These are phyloP conservation scores for Camellia sinensis DNA, from an alignment of 148 eudicot genomes.

Conservation along the genomic window DNA sequence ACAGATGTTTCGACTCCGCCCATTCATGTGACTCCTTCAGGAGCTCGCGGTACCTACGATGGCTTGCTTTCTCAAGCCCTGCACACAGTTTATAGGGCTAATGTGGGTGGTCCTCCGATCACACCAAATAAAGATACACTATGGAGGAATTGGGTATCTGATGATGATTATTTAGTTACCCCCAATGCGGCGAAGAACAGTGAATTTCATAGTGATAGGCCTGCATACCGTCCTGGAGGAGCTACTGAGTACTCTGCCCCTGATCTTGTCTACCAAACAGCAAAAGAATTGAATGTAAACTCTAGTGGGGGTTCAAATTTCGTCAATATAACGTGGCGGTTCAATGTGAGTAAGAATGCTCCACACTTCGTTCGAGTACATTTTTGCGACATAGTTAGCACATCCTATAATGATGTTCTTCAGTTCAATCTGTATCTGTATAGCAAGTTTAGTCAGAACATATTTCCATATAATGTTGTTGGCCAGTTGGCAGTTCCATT, in stretches of 20 bases:
- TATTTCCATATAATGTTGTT: not conserved
- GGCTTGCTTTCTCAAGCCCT: constrained; percentile 10
- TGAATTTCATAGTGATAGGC: not conserved
- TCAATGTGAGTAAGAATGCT: constrained; percentile 21
- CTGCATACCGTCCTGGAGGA: not conserved
- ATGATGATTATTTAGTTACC: constrained; percentile 5
- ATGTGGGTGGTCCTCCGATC: constrained; percentile 23
- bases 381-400: constrained; percentile 37
- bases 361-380: constrained; percentile 34
- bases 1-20: not conserved
- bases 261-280: constrained; percentile 27
- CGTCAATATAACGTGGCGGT: constrained; percentile 33
- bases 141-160: constrained; percentile 28
- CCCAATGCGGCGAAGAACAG: not conserved
- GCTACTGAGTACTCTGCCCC: constrained; percentile 24
- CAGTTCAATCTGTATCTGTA: constrained; percentile 30
- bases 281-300: constrained; percentile 20
- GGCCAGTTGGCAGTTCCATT: constrained; percentile 23
- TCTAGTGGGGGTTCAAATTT: not conserved
- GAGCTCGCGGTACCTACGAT: not conserved
- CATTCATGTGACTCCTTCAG: constrained; percentile 17
- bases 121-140: constrained; percentile 12
- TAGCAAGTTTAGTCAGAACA: not conserved
- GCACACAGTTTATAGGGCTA: constrained; percentile 22
- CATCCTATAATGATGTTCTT: not conserved